These are phyloP conservation scores for Neodidymelliopsis sp. DNA, from an alignment of 2,329 filamentous ascomycete species.

Conservation along the genomic window DNA sequence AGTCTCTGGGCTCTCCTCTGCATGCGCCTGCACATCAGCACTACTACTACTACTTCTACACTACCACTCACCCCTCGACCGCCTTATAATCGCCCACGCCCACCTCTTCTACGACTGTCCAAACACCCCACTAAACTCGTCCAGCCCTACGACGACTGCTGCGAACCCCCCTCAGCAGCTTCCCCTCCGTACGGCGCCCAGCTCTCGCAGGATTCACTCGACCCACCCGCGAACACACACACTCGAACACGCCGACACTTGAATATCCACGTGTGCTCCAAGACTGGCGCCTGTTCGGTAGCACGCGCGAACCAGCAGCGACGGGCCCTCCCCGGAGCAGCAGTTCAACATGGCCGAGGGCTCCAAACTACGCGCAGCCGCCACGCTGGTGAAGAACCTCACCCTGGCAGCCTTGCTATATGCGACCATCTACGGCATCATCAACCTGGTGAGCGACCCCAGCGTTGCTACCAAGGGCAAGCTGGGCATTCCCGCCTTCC, in stretches of 20 bases:
- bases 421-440: conserved; percentile 50
- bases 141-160: neutral
- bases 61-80: neutral
- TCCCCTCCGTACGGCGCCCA: conserved; percentile 2
- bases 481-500: conserved; percentile 51
- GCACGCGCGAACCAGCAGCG: conserved; percentile 18
- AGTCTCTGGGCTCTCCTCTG: conserved; percentile 5
- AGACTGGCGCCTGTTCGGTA: conserved; percentile 22
- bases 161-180: conserved; percentile 7
- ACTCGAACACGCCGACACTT: neutral
- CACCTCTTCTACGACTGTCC: neutral
- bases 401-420: conserved; percentile 54
- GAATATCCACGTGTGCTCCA: too few species aligned
- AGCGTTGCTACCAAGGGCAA: conserved; percentile 50
- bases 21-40: too few species aligned
- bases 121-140: neutral
- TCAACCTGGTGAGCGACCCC: conserved; percentile 53
- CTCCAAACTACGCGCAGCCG: conserved; percentile 41
- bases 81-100: neutral
- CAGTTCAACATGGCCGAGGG: conserved; percentile 44
- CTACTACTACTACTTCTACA: too few species aligned
- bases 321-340: conserved; percentile 26
- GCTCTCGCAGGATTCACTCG: neutral
- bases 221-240: neutral
- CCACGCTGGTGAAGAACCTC: conserved; percentile 54